phyloP scores from a whole-genome alignment of 2,329 filamentous ascomycete species.

The Botrytis fragariae region DNA sequence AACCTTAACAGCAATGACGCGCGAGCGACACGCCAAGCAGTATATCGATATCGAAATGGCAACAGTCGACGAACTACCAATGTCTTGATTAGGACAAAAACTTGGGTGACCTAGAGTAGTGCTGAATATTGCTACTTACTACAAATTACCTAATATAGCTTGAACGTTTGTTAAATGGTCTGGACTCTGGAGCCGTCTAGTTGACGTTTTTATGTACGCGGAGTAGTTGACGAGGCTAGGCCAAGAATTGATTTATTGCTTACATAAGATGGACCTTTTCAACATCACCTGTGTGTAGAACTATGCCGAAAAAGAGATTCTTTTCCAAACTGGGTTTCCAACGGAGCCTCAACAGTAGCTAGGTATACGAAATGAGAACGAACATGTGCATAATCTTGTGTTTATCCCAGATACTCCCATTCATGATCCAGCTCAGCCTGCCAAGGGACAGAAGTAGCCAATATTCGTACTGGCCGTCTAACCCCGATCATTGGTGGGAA shows the following conservation, averaged over 20 bases:
- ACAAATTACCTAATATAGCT: not conserved
- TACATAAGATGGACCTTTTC: not conserved
- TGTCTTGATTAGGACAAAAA: not conserved
- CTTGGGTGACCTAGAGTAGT: not conserved
- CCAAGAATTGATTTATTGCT: not conserved
- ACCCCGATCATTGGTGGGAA: no score
- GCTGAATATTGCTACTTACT: not conserved
- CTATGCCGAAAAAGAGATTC: not conserved
- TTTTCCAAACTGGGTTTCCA: not conserved
- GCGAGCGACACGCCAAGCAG: not conserved
- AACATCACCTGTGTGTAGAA: not conserved
- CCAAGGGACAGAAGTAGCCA: not conserved
- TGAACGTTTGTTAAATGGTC: not conserved
- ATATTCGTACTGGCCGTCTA: not conserved
- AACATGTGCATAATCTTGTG: not conserved
- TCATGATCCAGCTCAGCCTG: not conserved
- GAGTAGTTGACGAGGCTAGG: not conserved
- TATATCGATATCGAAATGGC: not conserved
- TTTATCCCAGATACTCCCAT: not conserved
- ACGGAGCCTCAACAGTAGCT: not conserved
- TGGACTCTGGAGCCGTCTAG: not conserved
- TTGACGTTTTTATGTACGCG: not conserved
- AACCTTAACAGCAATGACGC: not conserved
- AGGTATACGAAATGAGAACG: not conserved
- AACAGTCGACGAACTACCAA: not conserved